Evolutionary conservation across 176 grass and related monocot species (phyloP).

Genomic region (Oryza glaberrima): DNA sequence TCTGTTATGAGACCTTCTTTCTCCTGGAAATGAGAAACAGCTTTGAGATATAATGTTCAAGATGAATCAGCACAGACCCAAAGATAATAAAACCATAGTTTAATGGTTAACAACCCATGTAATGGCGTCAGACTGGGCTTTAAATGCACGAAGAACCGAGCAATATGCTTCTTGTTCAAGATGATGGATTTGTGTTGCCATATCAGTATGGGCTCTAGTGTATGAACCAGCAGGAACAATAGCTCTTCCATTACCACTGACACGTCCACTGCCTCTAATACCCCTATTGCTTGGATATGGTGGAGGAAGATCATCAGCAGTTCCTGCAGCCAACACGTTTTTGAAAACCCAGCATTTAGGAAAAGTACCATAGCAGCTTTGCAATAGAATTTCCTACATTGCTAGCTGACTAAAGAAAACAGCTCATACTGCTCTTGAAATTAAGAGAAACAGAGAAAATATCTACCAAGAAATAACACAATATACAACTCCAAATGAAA

Average conservation of each 20-base stretch:
- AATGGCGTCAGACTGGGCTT: conserved; percentile 95
- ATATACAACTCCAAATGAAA: not conserved
- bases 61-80: conserved; percentile 11
- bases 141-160: conserved; percentile 95
- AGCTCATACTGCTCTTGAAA: not conserved
- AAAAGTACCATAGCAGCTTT: conserved; percentile 3
- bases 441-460: conserved; percentile 24
- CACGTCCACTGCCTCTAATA: conserved; percentile 63
- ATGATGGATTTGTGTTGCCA: conserved; percentile 86
- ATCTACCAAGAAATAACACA: conserved; percentile 27
- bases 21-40: conserved; percentile 64
- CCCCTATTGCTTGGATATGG: conserved; percentile 61
- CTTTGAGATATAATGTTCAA: conserved; percentile 38
- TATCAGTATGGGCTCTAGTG: conserved; percentile 61
- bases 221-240: conserved; percentile 58
- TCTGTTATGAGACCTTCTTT: conserved; percentile 96
- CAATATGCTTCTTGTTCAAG: conserved; percentile 98
- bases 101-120: conserved; percentile 72
- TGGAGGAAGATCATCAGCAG: conserved; percentile 91
- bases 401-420: conserved; percentile 22
- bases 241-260: conserved; percentile 80
- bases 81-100: conserved; percentile 40
- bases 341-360: conserved; percentile 24
- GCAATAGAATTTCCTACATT: conserved; percentile 7
- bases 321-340: conserved; percentile 58